Evolutionary conservation across 2,329 filamentous ascomycete genomes (phyloP), one percentile per base, ranked within the genome.

Genomic region (Microdochium nivale): DNA sequence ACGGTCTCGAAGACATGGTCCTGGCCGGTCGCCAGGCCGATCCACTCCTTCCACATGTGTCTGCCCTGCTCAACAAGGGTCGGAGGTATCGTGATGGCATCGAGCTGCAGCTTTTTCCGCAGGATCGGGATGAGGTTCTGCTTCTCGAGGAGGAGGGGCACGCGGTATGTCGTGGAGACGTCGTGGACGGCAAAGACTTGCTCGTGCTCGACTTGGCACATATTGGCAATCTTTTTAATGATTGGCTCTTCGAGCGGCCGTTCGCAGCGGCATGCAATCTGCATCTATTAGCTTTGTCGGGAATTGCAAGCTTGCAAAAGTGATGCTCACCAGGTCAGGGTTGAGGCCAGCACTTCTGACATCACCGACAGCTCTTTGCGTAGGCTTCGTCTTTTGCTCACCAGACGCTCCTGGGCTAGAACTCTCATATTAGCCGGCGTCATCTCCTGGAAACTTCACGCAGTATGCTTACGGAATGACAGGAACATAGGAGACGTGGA

Each of bases 311-410:
- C 5, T 8, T n/a, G 16, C 23, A 23, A 23, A 30, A 25, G 14
- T 19, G 8, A 21, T 21, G 62, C 72, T 53, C 71, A 87, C 83
- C 66, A 94, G 65, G 60, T 88, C 84, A 2, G 85, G 86, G 53
- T 77, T 80, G 51, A 89, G 70, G 64, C 90, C 90, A 56, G 88
- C 86, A 64, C 87, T 91, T 56, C 92, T 86, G 55, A 91, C 84
- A 61, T 87, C 83, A 64, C 86, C 86, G 62, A 97, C 90, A 25
- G 92, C 89, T 62, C 89, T 83, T 68, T 99, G 94, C 0, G 94
- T 99, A 0, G 94, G 94, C 74, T 97, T 97, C 10, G 91, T 97
- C 81, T 97, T 97, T 69, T 95, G 84, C 75, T 97, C 79, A 43
- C 79, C 78, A 27, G 46, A 47, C 3, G 46, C 24, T 25, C 46